Base-by-base conservation (phyloP, 129 eudicot genomes). In the Escallonia herrerae region DNA sequence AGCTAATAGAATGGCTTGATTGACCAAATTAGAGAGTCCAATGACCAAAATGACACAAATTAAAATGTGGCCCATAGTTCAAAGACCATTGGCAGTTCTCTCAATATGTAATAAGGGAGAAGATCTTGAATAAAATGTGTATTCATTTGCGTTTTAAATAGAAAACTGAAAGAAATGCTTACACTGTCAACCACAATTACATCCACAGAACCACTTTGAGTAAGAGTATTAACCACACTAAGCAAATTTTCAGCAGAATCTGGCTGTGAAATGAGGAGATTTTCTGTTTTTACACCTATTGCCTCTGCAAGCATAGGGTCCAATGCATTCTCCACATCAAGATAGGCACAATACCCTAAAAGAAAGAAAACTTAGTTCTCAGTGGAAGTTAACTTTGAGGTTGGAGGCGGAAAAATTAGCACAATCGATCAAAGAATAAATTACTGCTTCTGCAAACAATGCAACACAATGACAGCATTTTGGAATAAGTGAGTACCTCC, bases 131-230 rank as follows among this genome's bases (percentile, higher is more conserved):
- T 22, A 22, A 22, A 22, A 22, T 22, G 33, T n/a, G n/a, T n/a
- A n/a, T n/a, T n/a, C n/a, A n/a, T n/a, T n/a, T 15, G 4, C n/a
- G 6, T 37, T 41, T 11, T 4, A 70, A 53, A 61, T 48, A 44
- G 52, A 39, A 15, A 62, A 59, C 52, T 46, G 55, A 59, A 38
- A 67, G 22, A 71, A 63, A 52, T 8, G 43, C 99, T 80, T 80
- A 94, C 99, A 72, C 95, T 86, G 68, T 94, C 99, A 58, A 94
- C 90, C 62, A 94, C 97, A 69, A 94, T 84, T 50, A 94, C 99
- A 76, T 85, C 86, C 22, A 94, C 76, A 40, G 99, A 82, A 56
- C 95, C 97, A 86, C 99, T 89, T 80, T 86, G 83, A 55, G 95
- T 80, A 76, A 94, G 77, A 43, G 95, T 94, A 72, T 89, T 85